Base-by-base conservation (phyloP, 1,284 basidiomycete species). In the Nidula niveotomentosa region DNA sequence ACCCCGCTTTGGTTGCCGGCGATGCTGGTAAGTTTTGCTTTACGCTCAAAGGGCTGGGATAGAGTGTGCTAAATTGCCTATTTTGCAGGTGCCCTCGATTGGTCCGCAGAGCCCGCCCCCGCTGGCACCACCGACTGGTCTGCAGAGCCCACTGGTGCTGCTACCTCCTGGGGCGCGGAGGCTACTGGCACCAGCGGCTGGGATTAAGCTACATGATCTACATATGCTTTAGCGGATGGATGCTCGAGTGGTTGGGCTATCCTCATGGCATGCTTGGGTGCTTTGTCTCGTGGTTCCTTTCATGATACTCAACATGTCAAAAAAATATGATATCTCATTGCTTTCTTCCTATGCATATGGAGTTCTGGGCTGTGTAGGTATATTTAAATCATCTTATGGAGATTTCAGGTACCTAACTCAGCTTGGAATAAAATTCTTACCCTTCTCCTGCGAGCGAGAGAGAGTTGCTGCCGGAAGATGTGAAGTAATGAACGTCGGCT, bases 91-190 rank as follows among this genome's bases (percentile, higher is more conserved):
- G 84, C 81, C 58, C 84, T 94, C 65, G 93, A 95, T 78, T 95
- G 93, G 93, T 76, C 90, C 61, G 90, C 87, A 45, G 90, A 93
- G 53, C 73, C 82, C 51, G 70, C 79, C 57, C 69, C 77, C 51
- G 23, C 23, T 23, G 83, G 76, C 53, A 63, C 81, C 17, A 80
- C 83, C 55, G 94, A 96, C 79, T 96, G 94, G 93, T 77, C 92
- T 65, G 92, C 91, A 57, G 93, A 94, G 68, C 83, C 90, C 36
- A 68, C 78, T 52, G 74, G 74, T 65, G 72, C 79, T 58, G 67
- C 71, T 52, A 23, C 23, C 23, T 64, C 70, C 58, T 91, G 90
- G 88, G 85, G 78, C 61, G 84, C 80, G 45, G 82, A 82, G 44
- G 72, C 80, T 1, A 59, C 76, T 53, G 76, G 75, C 48, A 64